A percentile compares a stretch with the other conserved stretches of the same genome.
Evolutionary conservation across 176 grass and related monocot species (phyloP).

Genomic region (Alloteropsis semialata): DNA sequence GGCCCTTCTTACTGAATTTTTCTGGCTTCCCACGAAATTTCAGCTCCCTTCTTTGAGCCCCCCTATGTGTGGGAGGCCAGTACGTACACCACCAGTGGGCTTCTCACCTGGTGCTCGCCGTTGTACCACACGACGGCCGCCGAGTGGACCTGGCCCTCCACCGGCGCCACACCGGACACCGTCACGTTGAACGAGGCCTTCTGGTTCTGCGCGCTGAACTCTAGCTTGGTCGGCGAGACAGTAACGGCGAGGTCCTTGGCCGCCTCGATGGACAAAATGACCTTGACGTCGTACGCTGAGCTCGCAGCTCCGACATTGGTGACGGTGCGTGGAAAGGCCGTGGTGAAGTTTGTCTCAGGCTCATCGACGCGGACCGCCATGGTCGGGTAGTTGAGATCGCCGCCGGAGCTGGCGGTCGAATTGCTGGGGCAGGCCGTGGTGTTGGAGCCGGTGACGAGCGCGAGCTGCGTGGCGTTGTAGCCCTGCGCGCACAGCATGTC

Average conservation of each 20-base stretch:
- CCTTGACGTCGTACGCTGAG: background rate
- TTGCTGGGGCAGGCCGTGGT: background rate
- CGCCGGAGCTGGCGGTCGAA: background rate
- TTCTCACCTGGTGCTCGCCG: background rate
- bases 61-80: too few relatives aligned
- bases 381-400: slow-evolving; percentile 41
- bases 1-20: too few relatives aligned
- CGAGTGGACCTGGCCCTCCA: background rate
- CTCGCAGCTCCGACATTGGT: background rate
- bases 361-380: background rate
- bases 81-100: slow-evolving; percentile 6
- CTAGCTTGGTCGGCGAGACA: background rate
- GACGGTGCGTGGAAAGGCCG: background rate
- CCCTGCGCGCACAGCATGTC: slow-evolving; percentile 40
- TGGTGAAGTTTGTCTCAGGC: background rate
- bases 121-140: slow-evolving; percentile 13
- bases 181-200: background rate
- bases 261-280: background rate
- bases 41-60: too few relatives aligned
- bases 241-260: background rate
- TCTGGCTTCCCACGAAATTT: too few relatives aligned
- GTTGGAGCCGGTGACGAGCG: slow-evolving; percentile 11
- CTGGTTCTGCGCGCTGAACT: background rate
- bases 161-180: background rate
- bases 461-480: slow-evolving; percentile 32